Conservation (phyloP, 495 filamentous ascomycete genomes). For the Talaromyces liani region DNA sequence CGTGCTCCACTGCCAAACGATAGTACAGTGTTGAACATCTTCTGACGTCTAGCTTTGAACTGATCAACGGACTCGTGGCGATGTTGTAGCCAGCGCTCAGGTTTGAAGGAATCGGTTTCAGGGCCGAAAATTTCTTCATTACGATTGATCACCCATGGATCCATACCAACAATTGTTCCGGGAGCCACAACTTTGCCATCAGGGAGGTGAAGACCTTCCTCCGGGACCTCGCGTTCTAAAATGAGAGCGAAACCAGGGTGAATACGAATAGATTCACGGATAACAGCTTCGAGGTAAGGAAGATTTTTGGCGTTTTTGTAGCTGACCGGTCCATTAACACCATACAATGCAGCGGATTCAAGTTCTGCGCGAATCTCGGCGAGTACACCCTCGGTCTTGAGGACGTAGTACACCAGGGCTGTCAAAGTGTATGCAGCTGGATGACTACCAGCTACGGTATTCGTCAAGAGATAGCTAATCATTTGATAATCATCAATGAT, state of each 20-base stretch:
- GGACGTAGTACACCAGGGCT: conserved; percentile 32
- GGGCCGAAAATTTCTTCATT: conserved; percentile 46
- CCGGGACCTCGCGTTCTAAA: conserved; percentile 60
- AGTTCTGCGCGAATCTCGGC: conserved; percentile 25
- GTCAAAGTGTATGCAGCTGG: conserved; percentile 27
- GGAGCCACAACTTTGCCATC: conserved; percentile 37
- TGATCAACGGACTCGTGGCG: neutral
- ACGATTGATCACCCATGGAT: conserved; percentile 50
- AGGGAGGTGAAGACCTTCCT: conserved; percentile 37
- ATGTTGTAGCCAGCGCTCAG: conserved; percentile 45
- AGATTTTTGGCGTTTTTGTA: conserved; percentile 23
- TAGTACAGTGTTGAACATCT: neutral
- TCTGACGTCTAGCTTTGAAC: neutral
- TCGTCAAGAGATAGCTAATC: conserved; percentile 19
- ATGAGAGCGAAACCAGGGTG: conserved; percentile 55
- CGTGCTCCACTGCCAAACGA: neutral
- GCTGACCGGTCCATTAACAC: neutral
- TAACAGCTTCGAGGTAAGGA: conserved; percentile 57
- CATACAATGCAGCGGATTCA: neutral
- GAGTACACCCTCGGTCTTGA: conserved; percentile 17
- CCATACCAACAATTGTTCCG: conserved; percentile 53
- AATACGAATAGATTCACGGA: conserved; percentile 62
- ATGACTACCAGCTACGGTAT: conserved; percentile 31
- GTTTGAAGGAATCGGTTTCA: conserved; percentile 44
- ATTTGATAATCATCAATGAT: conserved; percentile 16